Percentiles rank a stretch among this genome's conserved stretches.
Conservation (phyloP, 768 basidiomycete genomes). For the Chalciporus piperatus region DNA sequence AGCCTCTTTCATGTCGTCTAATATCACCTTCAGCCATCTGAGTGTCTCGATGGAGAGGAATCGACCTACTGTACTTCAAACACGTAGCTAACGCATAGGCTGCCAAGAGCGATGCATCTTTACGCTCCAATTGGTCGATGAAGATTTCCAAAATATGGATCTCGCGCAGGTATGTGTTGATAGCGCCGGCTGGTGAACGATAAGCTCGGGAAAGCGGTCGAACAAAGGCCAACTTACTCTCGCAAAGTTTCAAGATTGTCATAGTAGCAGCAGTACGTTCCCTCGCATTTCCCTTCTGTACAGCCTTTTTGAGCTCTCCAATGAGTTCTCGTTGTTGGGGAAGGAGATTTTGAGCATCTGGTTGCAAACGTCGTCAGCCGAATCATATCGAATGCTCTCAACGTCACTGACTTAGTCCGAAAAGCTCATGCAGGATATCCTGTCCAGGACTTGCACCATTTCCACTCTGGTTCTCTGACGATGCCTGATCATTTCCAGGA, state of each 20-base stretch:
- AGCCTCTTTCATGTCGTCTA: slow-evolving; percentile 14
- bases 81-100: slow-evolving; percentile 20
- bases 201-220: neutral
- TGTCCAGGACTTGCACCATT: neutral
- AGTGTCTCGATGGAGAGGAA: neutral
- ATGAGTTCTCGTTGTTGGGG: slow-evolving; percentile 10
- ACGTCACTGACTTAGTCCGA: slow-evolving; percentile 17
- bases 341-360: slow-evolving; percentile 6
- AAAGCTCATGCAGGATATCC: slow-evolving; percentile 7
- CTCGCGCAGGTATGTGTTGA: slow-evolving; percentile 11
- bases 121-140: slow-evolving; percentile 14
- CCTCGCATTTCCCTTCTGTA: neutral
- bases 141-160: slow-evolving; percentile 9
- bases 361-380: neutral
- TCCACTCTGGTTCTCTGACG: neutral
- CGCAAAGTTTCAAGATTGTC: slow-evolving; percentile 20
- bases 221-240: slow-evolving; percentile 8
- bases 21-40: neutral
- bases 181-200: neutral
- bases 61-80: slow-evolving; percentile 14
- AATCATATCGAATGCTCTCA: neutral
- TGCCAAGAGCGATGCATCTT: slow-evolving; percentile 17
- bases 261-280: slow-evolving; percentile 25
- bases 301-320: slow-evolving; percentile 3
- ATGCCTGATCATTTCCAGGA: neutral